phyloP scores from a whole-genome alignment of 73 alveolate species.

The Paramecium sonneborni region DNA sequence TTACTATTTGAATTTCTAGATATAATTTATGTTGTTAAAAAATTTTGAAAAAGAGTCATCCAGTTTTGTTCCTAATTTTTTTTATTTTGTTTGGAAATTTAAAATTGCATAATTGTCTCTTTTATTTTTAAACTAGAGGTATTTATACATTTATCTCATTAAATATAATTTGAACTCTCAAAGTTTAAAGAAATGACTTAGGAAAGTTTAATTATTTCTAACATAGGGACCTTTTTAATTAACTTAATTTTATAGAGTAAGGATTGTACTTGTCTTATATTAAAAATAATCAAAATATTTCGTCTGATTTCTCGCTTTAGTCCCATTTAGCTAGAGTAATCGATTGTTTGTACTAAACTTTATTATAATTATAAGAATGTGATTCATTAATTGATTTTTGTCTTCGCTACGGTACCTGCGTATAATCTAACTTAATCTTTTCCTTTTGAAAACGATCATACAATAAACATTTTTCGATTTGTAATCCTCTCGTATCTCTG shows the following conservation, averaged over 20 bases:
- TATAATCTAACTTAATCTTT: neutral
- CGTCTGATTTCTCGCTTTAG: neutral
- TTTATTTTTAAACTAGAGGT: neutral
- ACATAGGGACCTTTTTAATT: neutral
- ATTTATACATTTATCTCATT: neutral
- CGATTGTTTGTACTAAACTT: neutral
- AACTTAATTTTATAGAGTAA: neutral
- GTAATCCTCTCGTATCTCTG: neutral
- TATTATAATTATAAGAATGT: neutral
- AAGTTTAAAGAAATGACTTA: neutral
- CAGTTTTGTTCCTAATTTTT: neutral
- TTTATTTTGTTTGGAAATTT: neutral
- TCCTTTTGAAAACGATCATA: neutral
- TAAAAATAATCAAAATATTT: neutral
- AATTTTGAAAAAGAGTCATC: neutral
- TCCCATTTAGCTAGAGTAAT: conserved; percentile 23
- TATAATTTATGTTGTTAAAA: neutral
- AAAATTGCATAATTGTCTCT: neutral
- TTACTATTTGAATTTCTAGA: neutral
- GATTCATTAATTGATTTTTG: neutral
- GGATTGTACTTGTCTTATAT: neutral
- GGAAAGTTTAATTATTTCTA: neutral
- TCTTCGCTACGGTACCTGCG: neutral
- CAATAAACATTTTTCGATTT: neutral
- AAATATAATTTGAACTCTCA: neutral